These are phyloP conservation scores for Dictyostelium discoideum DNA, from an alignment of 78 protist species.

Conservation along the genomic window dicty_2.7 NC_007089.4:1342001-1342500, in stretches of 20 bases:
- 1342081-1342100: too few species aligned
- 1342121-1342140: background rate
- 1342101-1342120: background rate
- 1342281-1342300: conserved; percentile 35
- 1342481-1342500: conserved; percentile 34
- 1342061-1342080: background rate
- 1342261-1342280: background rate
- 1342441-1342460: conserved; percentile 60
- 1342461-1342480: conserved; percentile 36
- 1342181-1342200: too few species aligned
- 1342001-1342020: background rate
- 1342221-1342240: too few species aligned
- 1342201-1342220: too few species aligned
- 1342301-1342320: conserved; percentile 51
- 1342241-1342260: too few species aligned
- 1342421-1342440: conserved; percentile 61
- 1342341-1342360: conserved; percentile 39
- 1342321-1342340: conserved; percentile 60
- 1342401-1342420: conserved; percentile 54
- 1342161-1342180: too few species aligned
- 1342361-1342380: conserved; percentile 74
- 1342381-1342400: conserved; percentile 34
- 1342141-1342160: too few species aligned
- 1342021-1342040: background rate
- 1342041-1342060: background rate